A percentile compares a stretch with the other conserved stretches of the same genome.
Conservation (phyloP, 805 yeast genomes). For the Kluyveromyces siamensis region DNA sequence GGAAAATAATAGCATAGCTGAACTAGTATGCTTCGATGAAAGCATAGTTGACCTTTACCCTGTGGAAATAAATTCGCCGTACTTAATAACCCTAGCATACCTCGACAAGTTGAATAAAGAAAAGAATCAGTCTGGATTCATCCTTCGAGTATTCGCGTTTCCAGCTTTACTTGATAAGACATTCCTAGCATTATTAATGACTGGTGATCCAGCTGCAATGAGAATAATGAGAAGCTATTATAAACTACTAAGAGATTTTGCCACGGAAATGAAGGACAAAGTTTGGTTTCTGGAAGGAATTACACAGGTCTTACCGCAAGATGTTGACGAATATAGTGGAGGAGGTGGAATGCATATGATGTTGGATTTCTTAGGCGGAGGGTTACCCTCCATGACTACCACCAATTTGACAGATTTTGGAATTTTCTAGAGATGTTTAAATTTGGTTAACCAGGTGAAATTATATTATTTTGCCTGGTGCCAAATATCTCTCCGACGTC, state of each 20-base stretch:
- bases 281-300: slow-evolving; percentile 96
- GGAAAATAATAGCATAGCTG: slow-evolving; percentile 37
- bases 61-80: slow-evolving; percentile 73
- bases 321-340: slow-evolving; percentile 84
- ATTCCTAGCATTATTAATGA: slow-evolving; percentile 66
- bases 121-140: slow-evolving; percentile 75
- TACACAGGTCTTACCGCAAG: slow-evolving; percentile 78
- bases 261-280: slow-evolving; percentile 77
- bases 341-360: slow-evolving; percentile 91
- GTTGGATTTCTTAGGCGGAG: slow-evolving; percentile 78
- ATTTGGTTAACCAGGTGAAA: not conserved
- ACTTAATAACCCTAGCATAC: slow-evolving; percentile 77
- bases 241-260: slow-evolving; percentile 67
- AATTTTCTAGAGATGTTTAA: slow-evolving; percentile 1
- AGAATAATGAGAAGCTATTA: slow-evolving; percentile 86
- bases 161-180: slow-evolving; percentile 84
- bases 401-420: slow-evolving; percentile 28
- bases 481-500: too few relatives aligned
- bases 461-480: not conserved
- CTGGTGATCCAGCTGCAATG: slow-evolving; percentile 83
- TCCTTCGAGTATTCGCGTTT: slow-evolving; percentile 79
- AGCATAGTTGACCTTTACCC: slow-evolving; percentile 83
- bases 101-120: slow-evolving; percentile 77
- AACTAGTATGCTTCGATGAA: slow-evolving; percentile 74
- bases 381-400: slow-evolving; percentile 39